phyloP scores from a whole-genome alignment of 352 stramenopile genomes.

The Pythium brassicae region DNA sequence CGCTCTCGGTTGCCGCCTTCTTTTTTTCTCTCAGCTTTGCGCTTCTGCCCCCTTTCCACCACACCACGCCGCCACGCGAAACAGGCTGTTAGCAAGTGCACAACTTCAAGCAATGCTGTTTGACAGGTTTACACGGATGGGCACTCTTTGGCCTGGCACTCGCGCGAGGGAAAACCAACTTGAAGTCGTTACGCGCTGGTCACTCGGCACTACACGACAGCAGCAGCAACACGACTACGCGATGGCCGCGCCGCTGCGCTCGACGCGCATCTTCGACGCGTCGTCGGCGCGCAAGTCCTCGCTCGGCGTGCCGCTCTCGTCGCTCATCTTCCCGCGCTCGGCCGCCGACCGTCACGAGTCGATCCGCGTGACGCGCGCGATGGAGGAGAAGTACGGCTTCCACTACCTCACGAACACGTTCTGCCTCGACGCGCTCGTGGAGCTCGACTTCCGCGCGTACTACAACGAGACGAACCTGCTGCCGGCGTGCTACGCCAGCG shows the following conservation, averaged over 20 bases:
- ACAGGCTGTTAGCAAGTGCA: background rate
- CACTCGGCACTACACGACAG: background rate
- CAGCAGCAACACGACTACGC: background rate
- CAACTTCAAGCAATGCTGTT: slow-evolving; percentile 1
- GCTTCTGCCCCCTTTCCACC: slow-evolving; percentile 6
- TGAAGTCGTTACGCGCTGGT: slow-evolving; percentile 4
- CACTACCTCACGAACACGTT: slow-evolving; percentile 80
- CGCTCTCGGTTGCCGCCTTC: slow-evolving; percentile 10
- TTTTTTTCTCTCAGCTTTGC: slow-evolving; percentile 13
- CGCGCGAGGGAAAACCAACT: background rate
- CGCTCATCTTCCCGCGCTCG: slow-evolving; percentile 71
- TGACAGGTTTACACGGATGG: background rate
- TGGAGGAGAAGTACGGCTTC: slow-evolving; percentile 83
- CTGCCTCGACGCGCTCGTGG: slow-evolving; percentile 43
- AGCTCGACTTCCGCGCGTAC: slow-evolving; percentile 79
- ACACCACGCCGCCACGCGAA: background rate
- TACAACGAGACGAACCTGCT: slow-evolving; percentile 67
- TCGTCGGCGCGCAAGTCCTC: slow-evolving; percentile 38
- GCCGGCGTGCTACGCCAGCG: slow-evolving; percentile 56
- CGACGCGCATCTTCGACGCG: slow-evolving; percentile 3
- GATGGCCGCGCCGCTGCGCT: slow-evolving; percentile 6
- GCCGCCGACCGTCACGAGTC: slow-evolving; percentile 62
- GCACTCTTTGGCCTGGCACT: background rate
- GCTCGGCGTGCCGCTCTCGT: slow-evolving; percentile 54
- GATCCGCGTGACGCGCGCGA: slow-evolving; percentile 48